Evolutionary conservation across 2,329 filamentous ascomycete species (phyloP).

Genomic region (Fusarium longipes): DNA sequence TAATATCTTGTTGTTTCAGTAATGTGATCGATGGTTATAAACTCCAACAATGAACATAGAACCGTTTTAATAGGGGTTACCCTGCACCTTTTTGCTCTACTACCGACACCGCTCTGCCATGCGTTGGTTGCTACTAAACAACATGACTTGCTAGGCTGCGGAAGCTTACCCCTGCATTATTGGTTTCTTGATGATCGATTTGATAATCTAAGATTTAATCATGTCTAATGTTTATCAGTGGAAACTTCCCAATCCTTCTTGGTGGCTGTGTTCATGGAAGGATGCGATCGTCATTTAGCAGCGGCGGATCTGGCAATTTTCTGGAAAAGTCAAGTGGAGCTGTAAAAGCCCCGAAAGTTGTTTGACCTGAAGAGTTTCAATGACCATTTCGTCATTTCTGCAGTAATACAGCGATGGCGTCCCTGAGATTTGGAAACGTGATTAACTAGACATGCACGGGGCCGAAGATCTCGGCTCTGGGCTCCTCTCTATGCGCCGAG

Average conservation of each 20-base stretch:
- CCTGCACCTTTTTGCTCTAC: not conserved
- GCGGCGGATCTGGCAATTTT: slow-evolving; percentile 1
- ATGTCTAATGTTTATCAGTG: not conserved
- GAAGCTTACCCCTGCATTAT: not conserved
- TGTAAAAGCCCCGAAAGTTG: not conserved
- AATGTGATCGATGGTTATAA: not conserved
- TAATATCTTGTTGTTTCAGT: not conserved
- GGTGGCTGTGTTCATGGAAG: slow-evolving; percentile 15
- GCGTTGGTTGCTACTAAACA: not conserved
- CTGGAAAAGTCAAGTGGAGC: slow-evolving; percentile 8
- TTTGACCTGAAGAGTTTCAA: not conserved
- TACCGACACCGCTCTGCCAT: not conserved
- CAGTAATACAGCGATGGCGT: slow-evolving; percentile 3
- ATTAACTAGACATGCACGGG: slow-evolving; percentile 12
- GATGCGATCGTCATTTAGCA: not conserved
- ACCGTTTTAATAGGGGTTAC: not conserved
- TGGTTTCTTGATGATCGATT: not conserved
- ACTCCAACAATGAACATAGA: not conserved
- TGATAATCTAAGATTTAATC: not conserved
- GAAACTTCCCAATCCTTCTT: not conserved
- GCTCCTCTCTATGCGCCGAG: not conserved
- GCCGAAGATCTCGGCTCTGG: slow-evolving; percentile 25
- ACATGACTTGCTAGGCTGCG: not conserved
- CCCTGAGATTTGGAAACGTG: not conserved
- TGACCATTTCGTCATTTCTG: slow-evolving; percentile 9